Evolutionary conservation across 202 grass and related monocot genomes (phyloP), one percentile per base, ranked within the genome.

Genomic region (Panicum virgatum): DNA sequence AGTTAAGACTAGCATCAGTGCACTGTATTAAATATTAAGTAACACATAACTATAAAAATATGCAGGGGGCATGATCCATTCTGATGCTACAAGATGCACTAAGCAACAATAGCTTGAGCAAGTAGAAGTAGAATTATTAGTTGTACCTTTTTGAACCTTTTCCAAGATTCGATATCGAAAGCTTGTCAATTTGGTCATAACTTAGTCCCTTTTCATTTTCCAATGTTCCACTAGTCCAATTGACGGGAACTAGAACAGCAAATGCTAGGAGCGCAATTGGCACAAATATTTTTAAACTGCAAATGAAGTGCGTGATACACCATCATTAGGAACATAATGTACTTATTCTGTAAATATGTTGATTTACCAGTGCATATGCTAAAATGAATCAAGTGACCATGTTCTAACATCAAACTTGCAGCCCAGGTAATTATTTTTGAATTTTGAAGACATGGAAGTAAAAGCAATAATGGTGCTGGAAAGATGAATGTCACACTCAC

Each of bases 231-330:
- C 96, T 91, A 54, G 90, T 90, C 96, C 90, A 96, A 69, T 98
- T 98, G 69, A 96, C 85, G 63, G 96, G 92, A 70, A 98, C 87
- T 19, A 98, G 69, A 54, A 96, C 83, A 59, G 73, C 22, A 30
- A 98, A 96, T 53, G 88, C 90, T 46, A 98, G 84, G 25, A 93
- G 22, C 62, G 92, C 71, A 82, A 96, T 85, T 69, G 96, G 92
- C 45, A 87, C 90, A 96, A 98, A 98, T 87, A 98, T 90, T 83
- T 96, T 96, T 72, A 98, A 85, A 72, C 96, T 98, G 89, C 47
- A 85, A 83, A 81, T 45, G 37, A 85, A 69, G 83, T 63, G 81
- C 44, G 51, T 37, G 29, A 73, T 45, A 58, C 20, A 12, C 4
- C 42, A 10, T 84, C 19, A 89, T 84, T 10, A 89, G 83, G 39